Percentiles rank a stretch among this genome's conserved stretches.
These are phyloP conservation scores for Phlegmacium glaucopus DNA, from an alignment of 768 basidiomycete genomes.

Conservation along the genomic window DNA sequence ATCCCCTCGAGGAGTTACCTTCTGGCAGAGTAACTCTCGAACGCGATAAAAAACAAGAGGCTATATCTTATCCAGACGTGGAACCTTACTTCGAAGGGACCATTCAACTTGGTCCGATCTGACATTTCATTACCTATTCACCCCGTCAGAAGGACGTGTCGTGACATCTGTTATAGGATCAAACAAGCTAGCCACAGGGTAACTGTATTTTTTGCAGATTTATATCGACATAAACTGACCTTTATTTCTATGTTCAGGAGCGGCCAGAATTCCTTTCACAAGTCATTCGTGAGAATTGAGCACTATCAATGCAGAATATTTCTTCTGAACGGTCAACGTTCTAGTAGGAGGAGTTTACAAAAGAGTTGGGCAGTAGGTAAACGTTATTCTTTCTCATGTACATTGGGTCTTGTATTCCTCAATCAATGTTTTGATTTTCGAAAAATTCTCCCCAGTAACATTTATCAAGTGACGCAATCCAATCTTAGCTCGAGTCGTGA, in stretches of 20 bases:
- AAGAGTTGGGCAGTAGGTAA: background rate
- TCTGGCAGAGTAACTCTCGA: conserved; percentile 34
- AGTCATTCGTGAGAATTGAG: conserved; percentile 31
- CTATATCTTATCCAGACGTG: conserved; percentile 40
- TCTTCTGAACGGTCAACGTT: conserved; percentile 13
- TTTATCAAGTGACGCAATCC: too few relatives aligned
- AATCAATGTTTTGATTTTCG: too few relatives aligned
- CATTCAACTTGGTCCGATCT: conserved; percentile 29
- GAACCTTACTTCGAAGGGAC: conserved; percentile 42
- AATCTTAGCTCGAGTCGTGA: too few relatives aligned
- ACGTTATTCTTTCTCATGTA: background rate
- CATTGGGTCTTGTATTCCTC: conserved; percentile 18
- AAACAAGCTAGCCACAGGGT: conserved; percentile 48
- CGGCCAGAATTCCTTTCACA: conserved; percentile 36
- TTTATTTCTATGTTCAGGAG: conserved; percentile 30
- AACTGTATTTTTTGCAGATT: conserved; percentile 3
- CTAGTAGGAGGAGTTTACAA: conserved; percentile 1
- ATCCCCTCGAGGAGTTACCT: conserved; percentile 28
- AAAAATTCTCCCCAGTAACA: too few relatives aligned
- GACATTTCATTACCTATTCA: conserved; percentile 37
- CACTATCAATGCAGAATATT: conserved; percentile 13
- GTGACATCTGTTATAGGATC: conserved; percentile 42
- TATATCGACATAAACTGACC: background rate
- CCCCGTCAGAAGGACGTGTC: conserved; percentile 38
- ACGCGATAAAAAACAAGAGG: conserved; percentile 43